Percentiles rank a stretch among this genome's conserved stretches.
Conservation (phyloP, 148 eudicot genomes). For the Silene conica region DNA sequence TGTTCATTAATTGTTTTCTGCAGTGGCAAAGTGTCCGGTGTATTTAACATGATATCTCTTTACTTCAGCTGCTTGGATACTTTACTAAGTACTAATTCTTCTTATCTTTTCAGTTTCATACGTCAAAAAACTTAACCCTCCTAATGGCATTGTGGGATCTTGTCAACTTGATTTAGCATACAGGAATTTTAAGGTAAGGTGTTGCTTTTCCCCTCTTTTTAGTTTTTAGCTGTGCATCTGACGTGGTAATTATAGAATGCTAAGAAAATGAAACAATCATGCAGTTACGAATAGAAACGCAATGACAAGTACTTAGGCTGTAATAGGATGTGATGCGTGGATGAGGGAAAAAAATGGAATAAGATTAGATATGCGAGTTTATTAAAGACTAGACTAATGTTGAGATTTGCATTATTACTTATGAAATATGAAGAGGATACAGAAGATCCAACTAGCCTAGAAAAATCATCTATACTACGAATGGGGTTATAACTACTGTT, state of each 20-base stretch:
- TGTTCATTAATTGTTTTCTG: background rate
- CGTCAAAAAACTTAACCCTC: slow-evolving; percentile 77
- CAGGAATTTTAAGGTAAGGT: slow-evolving; percentile 83
- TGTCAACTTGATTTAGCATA: slow-evolving; percentile 92
- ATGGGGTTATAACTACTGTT: background rate
- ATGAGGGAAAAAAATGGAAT: background rate
- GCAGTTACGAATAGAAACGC: background rate
- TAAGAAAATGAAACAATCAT: background rate
- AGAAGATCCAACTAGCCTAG: background rate
- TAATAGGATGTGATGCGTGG: background rate
- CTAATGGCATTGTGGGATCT: slow-evolving; percentile 95
- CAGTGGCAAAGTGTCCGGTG: background rate
- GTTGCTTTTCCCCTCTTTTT: background rate
- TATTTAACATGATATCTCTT: background rate
- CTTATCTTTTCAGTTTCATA: slow-evolving; percentile 57
- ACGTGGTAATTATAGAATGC: background rate
- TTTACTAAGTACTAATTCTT: slow-evolving; percentile 29
- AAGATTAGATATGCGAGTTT: background rate
- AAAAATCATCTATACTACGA: background rate
- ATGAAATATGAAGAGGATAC: background rate
- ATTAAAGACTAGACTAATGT: background rate
- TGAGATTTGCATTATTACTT: background rate
- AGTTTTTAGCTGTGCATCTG: background rate
- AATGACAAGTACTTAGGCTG: background rate
- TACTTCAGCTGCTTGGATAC: background rate